Conservation (phyloP, 129 eudicot genomes). For the Helianthus tuberosus region DNA sequence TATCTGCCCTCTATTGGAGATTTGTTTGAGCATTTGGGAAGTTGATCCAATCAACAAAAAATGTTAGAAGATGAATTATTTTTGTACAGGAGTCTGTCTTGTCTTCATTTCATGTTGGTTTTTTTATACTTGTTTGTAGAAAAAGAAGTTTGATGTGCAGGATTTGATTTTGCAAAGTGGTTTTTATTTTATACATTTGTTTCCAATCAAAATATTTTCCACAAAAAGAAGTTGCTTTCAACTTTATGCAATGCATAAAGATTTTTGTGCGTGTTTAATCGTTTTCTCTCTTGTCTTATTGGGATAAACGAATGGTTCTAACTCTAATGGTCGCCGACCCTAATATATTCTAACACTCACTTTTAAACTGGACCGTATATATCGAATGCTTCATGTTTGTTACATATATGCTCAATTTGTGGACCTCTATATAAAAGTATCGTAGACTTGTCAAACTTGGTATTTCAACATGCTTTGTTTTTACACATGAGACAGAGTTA, state of each 20-base stretch:
- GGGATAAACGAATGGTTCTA: background rate
- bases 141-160: constrained; percentile 34
- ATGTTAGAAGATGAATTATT: constrained; percentile 42
- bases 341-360: no score
- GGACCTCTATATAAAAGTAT: no score
- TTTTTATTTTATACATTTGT: constrained; percentile 19
- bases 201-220: constrained; percentile 14
- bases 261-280: constrained; percentile 2
- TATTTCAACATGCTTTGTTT: no score
- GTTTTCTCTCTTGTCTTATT: background rate
- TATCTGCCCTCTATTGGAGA: constrained; percentile 19
- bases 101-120: constrained; percentile 28
- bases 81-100: constrained; percentile 45
- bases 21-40: constrained; percentile 25
- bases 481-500: no score
- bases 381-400: no score
- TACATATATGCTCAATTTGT: no score
- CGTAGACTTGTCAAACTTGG: no score
- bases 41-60: constrained; percentile 28
- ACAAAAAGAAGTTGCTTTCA: constrained; percentile 7
- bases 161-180: constrained; percentile 39
- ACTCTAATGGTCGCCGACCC: no score
- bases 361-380: no score
- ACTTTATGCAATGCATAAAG: constrained; percentile 9
- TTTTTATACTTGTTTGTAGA: constrained; percentile 41